Percentiles rank a stretch among this genome's conserved stretches.
phyloP scores from a whole-genome alignment of 106 monocot genomes.

The Phalaenopsis aphrodite region DNA sequence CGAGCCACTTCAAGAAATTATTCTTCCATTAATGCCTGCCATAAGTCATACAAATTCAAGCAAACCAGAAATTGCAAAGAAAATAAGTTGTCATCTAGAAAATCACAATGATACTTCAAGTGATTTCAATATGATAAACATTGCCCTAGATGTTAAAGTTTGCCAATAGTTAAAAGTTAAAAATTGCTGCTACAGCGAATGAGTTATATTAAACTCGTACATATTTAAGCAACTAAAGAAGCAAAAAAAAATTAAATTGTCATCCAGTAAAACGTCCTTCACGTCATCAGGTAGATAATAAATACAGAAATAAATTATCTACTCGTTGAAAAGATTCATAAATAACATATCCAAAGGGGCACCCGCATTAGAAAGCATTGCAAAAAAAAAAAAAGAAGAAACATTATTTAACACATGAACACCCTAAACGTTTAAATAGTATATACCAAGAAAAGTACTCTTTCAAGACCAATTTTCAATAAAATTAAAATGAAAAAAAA shows the following conservation, averaged over 20 bases:
- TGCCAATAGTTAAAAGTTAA: not conserved
- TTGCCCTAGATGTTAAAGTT: no score
- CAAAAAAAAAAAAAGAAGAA: not conserved
- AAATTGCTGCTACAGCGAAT: not conserved
- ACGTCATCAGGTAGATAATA: not conserved
- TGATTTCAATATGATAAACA: no score
- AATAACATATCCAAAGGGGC: not conserved
- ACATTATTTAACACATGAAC: not conserved
- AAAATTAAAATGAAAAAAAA: not conserved
- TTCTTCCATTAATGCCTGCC: no score
- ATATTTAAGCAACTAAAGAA: not conserved
- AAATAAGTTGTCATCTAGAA: no score
- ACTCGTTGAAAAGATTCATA: not conserved
- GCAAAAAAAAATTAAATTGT: not conserved
- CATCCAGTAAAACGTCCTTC: not conserved
- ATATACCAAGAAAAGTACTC: not conserved
- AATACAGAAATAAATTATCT: not conserved
- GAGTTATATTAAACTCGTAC: not conserved
- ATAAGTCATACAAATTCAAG: no score
- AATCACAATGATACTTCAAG: no score
- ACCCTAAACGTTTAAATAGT: not conserved
- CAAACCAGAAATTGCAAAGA: no score
- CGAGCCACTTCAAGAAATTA: no score
- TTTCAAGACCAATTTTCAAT: not conserved
- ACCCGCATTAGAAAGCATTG: not conserved